These are phyloP conservation scores for Erodium maritimum DNA, from an alignment of 345 rosid genomes.

Conservation along the genomic window DNA sequence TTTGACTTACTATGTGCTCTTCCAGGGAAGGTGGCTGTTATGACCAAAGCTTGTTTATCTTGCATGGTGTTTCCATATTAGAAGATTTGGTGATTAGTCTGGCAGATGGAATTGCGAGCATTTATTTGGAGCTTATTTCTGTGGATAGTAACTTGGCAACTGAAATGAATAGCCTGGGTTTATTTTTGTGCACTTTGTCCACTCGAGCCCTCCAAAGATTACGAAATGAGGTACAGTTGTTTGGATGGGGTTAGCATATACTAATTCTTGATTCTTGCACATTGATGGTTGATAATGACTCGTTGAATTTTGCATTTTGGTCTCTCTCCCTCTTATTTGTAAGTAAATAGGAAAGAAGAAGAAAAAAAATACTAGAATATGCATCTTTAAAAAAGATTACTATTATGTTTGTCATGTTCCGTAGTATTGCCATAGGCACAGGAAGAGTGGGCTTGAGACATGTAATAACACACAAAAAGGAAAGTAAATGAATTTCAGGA, in stretches of 20 bases:
- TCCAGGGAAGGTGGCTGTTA: constrained; percentile 48
- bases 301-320: background rate
- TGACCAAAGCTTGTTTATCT: constrained; percentile 36
- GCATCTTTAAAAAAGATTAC: background rate
- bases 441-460: background rate
- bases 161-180: constrained; percentile 44
- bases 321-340: background rate
- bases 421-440: background rate
- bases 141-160: constrained; percentile 66
- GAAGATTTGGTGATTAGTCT: constrained; percentile 79
- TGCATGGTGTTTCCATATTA: constrained; percentile 56
- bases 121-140: constrained; percentile 81
- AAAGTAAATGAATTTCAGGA: background rate
- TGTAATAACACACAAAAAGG: background rate
- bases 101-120: constrained; percentile 76
- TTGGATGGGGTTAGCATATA: constrained; percentile 2
- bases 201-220: constrained; percentile 75
- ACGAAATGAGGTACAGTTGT: constrained; percentile 60
- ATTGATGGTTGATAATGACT: background rate
- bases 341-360: background rate
- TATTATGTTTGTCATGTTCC: background rate
- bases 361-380: background rate
- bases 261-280: background rate
- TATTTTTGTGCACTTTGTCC: constrained; percentile 59
- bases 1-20: constrained; percentile 8